Conservation (phyloP, 768 basidiomycete species). For the Aureoboletus auriporus region DNA sequence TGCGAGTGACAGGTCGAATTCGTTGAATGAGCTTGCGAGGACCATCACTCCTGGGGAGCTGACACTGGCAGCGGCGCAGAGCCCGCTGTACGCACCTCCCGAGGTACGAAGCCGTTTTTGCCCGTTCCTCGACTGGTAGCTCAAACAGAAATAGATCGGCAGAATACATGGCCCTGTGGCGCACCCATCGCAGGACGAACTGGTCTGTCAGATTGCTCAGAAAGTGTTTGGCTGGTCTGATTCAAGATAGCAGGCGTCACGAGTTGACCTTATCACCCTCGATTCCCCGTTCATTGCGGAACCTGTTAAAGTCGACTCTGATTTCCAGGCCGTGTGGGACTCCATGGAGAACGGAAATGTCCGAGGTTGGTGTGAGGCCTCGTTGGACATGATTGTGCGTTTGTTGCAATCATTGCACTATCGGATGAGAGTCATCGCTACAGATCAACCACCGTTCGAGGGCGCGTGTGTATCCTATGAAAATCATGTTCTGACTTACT, state of each 20-base stretch:
- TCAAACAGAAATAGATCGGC: constrained; percentile 13
- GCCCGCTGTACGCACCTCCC: constrained; percentile 1
- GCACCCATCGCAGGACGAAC: constrained; percentile 11
- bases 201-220: constrained; percentile 13
- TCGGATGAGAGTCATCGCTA: constrained; percentile 47
- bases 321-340: constrained; percentile 61
- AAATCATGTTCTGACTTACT: background rate
- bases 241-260: constrained; percentile 26
- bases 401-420: constrained; percentile 47
- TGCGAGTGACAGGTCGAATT: constrained; percentile 18
- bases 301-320: constrained; percentile 27
- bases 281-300: constrained; percentile 68
- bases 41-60: constrained; percentile 32
- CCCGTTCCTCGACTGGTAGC: background rate
- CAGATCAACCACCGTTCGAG: constrained; percentile 54
- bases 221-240: constrained; percentile 10
- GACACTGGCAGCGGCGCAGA: constrained; percentile 22
- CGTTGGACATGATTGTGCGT: constrained; percentile 51
- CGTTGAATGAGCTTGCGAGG: constrained; percentile 22
- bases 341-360: constrained; percentile 38
- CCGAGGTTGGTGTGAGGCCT: constrained; percentile 68
- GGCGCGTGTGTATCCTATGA: constrained; percentile 36
- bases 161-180: background rate
- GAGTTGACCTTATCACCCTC: constrained; percentile 64
- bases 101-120: constrained; percentile 17